Evolutionary conservation across 2,329 filamentous ascomycete genomes (phyloP).

Genomic region (Aspergillus brunneoviolaceus): DNA sequence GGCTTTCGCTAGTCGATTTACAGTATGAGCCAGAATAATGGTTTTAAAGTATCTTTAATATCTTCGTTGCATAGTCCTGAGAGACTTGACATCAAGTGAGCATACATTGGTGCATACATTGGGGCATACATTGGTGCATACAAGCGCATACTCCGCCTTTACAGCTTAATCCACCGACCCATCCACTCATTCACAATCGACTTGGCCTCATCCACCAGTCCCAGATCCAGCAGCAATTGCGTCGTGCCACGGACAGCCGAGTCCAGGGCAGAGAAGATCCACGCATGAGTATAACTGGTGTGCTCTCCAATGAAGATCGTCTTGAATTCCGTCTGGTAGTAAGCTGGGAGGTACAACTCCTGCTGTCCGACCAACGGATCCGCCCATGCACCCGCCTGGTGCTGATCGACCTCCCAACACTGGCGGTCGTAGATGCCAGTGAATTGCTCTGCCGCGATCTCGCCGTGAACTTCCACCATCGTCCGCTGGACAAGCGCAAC

Average conservation of each 20-base stretch:
- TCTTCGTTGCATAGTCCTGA: no score
- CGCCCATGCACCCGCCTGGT: constrained; percentile 64
- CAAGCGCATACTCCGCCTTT: no score
- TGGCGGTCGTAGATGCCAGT: constrained; percentile 61
- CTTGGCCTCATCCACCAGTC: constrained; percentile 70
- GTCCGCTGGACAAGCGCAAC: constrained; percentile 63
- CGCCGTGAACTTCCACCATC: constrained; percentile 67
- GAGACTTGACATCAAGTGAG: no score
- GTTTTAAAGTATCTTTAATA: no score
- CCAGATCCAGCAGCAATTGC: constrained; percentile 62
- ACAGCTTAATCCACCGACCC: constrained; percentile 60
- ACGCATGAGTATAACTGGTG: constrained; percentile 67
- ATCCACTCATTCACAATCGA: constrained; percentile 64
- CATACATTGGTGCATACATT: no score
- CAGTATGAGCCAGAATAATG: no score
- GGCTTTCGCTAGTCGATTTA: no score
- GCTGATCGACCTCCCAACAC: constrained; percentile 65
- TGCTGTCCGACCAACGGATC: constrained; percentile 63
- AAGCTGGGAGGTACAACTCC: constrained; percentile 68
- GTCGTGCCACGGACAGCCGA: constrained; percentile 65
- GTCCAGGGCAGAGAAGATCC: constrained; percentile 59
- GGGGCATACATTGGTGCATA: no score
- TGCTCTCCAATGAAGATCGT: constrained; percentile 71
- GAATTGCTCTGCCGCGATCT: constrained; percentile 59
- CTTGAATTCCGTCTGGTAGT: constrained; percentile 67